Conservation (phyloP, 2,329 filamentous ascomycete genomes). For the Colletotrichum chlorophyti region DNA sequence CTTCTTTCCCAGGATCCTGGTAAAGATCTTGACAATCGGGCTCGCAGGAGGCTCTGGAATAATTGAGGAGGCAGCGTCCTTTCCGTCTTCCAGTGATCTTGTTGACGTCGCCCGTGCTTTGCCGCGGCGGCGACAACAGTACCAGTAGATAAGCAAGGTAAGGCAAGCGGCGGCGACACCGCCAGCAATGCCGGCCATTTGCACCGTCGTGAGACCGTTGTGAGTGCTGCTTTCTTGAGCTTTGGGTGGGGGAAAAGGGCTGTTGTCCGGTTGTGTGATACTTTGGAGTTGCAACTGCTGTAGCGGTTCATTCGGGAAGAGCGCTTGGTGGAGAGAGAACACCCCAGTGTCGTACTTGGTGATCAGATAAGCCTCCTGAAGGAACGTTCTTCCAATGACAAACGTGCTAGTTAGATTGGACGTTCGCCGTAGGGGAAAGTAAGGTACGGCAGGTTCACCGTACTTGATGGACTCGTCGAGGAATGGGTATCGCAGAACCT, state of each 20-base stretch:
- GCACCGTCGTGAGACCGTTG: conserved; percentile 44
- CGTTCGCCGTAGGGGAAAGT: conserved; percentile 69
- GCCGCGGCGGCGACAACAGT: conserved; percentile 42
- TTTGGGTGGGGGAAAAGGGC: conserved; percentile 50
- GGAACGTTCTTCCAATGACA: conserved; percentile 71
- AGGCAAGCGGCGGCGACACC: conserved; percentile 43
- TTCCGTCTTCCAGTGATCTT: conserved; percentile 37
- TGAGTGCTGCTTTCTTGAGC: conserved; percentile 11
- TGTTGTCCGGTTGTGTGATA: conserved; percentile 51
- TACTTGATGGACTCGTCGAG: conserved; percentile 50
- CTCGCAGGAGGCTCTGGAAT: conserved; percentile 42
- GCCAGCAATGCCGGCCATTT: conserved; percentile 55
- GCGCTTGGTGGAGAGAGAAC: conserved; percentile 64
- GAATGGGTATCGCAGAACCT: conserved; percentile 57
- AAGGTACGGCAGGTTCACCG: conserved; percentile 55
- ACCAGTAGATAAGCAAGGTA: conserved; percentile 37
- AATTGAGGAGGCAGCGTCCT: conserved; percentile 44
- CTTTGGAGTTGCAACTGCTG: conserved; percentile 47
- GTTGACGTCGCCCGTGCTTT: conserved; percentile 36
- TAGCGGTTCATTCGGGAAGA: conserved; percentile 52
- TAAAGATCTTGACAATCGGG: conserved; percentile 49
- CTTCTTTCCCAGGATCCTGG: conserved; percentile 47
- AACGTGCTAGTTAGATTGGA: conserved; percentile 54
- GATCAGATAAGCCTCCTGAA: conserved; percentile 72
- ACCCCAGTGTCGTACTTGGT: conserved; percentile 60